Base-by-base conservation (phyloP, 1,139 yeast species). In the Diutina rugosa region DNA sequence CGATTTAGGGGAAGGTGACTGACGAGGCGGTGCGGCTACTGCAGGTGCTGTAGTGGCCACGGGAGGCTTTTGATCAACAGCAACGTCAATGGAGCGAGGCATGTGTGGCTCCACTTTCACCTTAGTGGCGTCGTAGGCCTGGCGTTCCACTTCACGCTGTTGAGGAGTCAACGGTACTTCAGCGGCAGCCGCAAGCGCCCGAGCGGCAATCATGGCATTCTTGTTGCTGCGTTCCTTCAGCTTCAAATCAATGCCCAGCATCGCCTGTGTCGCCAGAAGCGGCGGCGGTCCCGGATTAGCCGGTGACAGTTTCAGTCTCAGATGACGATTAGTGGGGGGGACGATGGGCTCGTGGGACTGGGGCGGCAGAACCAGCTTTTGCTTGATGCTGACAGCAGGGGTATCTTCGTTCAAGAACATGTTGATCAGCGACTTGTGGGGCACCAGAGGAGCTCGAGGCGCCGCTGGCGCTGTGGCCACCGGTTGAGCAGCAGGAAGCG, bases 111-210 rank as follows among this genome's bases (percentile, higher is more conserved):
- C 41, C n/a, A 35, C 41, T 35, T 35, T 35, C n/a, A 35, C 41
- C 14, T 10, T 8, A 12, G 12, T 12, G 14, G 14, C n/a, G 3
- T 35, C 1, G 9, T 12, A 12, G 10, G 3, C 47, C 9, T 29
- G 10, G 21, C 14, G 14, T 32, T 49, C 44, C 12, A 32, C 44
- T 8, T 18, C 16, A 16, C n/a, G 14, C 2, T 5, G n/a, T 30
- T 32, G 41, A 30, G 53, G 53, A 0, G 87, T 87, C 46, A 84
- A 64, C 0, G 88, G 88, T 6, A 79, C 76, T 55, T 82, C 87
- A 6, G 87, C 87, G 1, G 88, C 89, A 0, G 85, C 87, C 1
- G 88, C 87, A 56, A 83, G 71, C 0, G 88, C 88, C 9, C 87
- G 88, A 2, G 88, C 88, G 0, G 88, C 89, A 30, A 83, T 82